Conservation (phyloP, 768 basidiomycete genomes). For the Rickenella mellea region DNA sequence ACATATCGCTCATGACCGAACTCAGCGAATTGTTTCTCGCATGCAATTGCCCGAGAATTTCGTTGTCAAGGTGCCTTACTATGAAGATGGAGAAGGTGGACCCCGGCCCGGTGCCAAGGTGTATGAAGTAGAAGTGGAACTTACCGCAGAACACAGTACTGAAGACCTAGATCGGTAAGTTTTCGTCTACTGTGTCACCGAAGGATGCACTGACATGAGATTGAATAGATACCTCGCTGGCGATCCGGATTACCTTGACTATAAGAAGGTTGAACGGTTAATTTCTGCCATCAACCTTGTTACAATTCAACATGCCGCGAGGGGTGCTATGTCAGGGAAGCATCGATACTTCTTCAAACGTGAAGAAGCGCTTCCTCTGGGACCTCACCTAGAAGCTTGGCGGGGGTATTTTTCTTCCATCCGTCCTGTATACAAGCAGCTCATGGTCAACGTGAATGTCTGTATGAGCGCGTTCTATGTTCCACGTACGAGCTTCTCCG, state of each 20-base stretch:
- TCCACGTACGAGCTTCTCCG: slow-evolving; percentile 19
- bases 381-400: slow-evolving; percentile 44
- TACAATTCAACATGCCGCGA: slow-evolving; percentile 44
- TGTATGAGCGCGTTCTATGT: slow-evolving; percentile 46
- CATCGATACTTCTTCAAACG: slow-evolving; percentile 14
- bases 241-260: slow-evolving; percentile 38
- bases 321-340: no score
- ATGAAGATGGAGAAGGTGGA: slow-evolving; percentile 28
- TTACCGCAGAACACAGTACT: slow-evolving; percentile 30
- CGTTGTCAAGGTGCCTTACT: slow-evolving; percentile 21
- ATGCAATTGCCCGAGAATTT: slow-evolving; percentile 28
- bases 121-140: slow-evolving; percentile 33
- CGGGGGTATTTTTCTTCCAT: slow-evolving; percentile 54
- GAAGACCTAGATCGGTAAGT: slow-evolving; percentile 24
- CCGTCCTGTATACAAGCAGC: slow-evolving; percentile 42
- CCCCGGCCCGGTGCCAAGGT: slow-evolving; percentile 26
- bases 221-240: slow-evolving; percentile 49
- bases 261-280: slow-evolving; percentile 49
- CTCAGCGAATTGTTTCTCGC: slow-evolving; percentile 32
- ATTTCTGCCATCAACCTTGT: slow-evolving; percentile 60
- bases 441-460: slow-evolving; percentile 57
- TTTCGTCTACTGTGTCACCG: not conserved
- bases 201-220: not conserved
- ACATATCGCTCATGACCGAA: slow-evolving; percentile 29
- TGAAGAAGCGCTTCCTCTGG: slow-evolving; percentile 18